Evolutionary conservation across 2,329 filamentous ascomycete species (phyloP).

Genomic region (Alternaria consortialis): DNA sequence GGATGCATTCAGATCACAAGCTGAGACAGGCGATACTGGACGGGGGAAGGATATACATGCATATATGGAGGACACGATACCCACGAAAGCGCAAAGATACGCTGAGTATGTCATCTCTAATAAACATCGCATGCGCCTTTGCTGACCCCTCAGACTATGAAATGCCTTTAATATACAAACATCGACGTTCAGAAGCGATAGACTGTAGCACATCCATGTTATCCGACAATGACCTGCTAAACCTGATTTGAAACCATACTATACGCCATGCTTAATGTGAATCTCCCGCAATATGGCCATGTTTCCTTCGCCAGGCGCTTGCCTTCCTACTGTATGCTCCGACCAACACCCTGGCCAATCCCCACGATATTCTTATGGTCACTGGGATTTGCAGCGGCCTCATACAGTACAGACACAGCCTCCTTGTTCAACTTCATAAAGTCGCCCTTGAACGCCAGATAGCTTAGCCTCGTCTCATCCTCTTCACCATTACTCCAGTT

Average conservation of each 20-base stretch:
- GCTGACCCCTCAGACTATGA: constrained; percentile 25
- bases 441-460: constrained; percentile 92
- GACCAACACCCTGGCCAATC: constrained; percentile 47
- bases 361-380: constrained; percentile 73
- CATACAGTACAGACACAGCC: constrained; percentile 87
- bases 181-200: background rate
- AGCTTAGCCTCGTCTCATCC: constrained; percentile 79
- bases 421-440: constrained; percentile 88
- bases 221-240: background rate
- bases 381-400: constrained; percentile 88
- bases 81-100: constrained; percentile 21
- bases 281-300: background rate
- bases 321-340: constrained; percentile 40
- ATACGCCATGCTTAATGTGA: background rate
- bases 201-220: background rate
- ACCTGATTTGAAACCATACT: background rate
- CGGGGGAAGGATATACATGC: constrained; percentile 1
- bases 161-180: constrained; percentile 4
- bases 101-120: constrained; percentile 31
- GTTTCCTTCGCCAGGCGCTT: background rate
- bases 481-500: constrained; percentile 83
- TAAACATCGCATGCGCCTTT: constrained; percentile 1
- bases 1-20: background rate
- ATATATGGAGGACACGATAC: constrained; percentile 25
- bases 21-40: background rate